A percentile compares a stretch with the other conserved stretches of the same genome.
Evolutionary conservation across 352 stramenopile species (phyloP).

Genomic region (Halophytophthora batemanensis): DNA sequence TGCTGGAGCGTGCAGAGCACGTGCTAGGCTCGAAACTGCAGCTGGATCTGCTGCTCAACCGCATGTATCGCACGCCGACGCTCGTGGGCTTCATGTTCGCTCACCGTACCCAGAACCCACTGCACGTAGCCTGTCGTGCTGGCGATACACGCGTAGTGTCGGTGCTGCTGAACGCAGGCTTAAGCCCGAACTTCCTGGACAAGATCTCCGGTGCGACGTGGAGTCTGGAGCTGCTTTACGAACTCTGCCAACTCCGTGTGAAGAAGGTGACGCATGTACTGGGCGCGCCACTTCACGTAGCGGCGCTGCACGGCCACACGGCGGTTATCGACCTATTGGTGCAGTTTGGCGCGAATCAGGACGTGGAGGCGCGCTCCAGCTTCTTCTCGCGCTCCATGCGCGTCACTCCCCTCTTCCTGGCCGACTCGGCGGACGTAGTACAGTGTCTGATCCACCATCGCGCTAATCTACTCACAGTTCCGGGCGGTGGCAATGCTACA

Average conservation of each 20-base stretch:
- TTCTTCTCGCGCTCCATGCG: conserved; percentile 67
- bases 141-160: conserved; percentile 59
- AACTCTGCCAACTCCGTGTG: conserved; percentile 61
- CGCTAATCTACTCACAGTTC: conserved; percentile 70
- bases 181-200: conserved; percentile 77
- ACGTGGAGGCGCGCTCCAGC: conserved; percentile 55
- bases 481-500: conserved; percentile 53
- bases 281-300: conserved; percentile 64
- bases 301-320: conserved; percentile 61
- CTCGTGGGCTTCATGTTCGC: conserved; percentile 64
- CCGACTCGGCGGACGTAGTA: conserved; percentile 68
- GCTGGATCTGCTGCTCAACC: conserved; percentile 54
- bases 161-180: conserved; percentile 49
- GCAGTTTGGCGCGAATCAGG: conserved; percentile 51
- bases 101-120: conserved; percentile 63
- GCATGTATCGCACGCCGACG: conserved; percentile 72
- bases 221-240: conserved; percentile 59
- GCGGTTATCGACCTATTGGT: conserved; percentile 62
- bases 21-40: conserved; percentile 62
- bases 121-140: conserved; percentile 64
- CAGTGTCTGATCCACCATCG: conserved; percentile 56
- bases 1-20: conserved; percentile 48
- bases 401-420: conserved; percentile 69
- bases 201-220: conserved; percentile 67
- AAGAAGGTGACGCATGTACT: conserved; percentile 68